These are phyloP conservation scores for Alternaria arborescens DNA, from an alignment of 2,329 filamentous ascomycete genomes.

Conservation along the genomic window DNA sequence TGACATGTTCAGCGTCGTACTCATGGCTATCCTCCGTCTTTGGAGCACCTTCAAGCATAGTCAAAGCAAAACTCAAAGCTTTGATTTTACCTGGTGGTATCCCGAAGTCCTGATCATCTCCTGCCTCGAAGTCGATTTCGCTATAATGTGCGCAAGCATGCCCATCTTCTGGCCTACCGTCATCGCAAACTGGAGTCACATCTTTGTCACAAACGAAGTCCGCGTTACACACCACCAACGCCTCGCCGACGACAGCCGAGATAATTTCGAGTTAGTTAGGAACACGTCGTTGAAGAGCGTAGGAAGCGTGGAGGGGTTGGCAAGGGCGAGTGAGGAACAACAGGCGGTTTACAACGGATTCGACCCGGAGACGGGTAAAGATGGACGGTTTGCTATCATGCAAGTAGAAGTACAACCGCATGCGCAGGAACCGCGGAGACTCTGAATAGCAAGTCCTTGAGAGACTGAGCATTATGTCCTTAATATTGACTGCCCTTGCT, in stretches of 20 bases:
- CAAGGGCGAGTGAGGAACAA: constrained; percentile 19
- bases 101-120: constrained; percentile 41
- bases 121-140: constrained; percentile 46
- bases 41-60: constrained; percentile 38
- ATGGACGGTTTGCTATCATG: constrained; percentile 4
- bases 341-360: constrained; percentile 22
- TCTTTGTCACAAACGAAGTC: constrained; percentile 48
- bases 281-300: constrained; percentile 31
- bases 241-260: constrained; percentile 11
- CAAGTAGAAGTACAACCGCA: constrained; percentile 17
- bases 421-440: constrained; percentile 5
- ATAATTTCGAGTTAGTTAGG: constrained; percentile 32
- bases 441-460: neutral
- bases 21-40: constrained; percentile 42
- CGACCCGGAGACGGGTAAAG: constrained; percentile 15
- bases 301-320: constrained; percentile 33
- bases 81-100: constrained; percentile 47
- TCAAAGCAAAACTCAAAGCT: constrained; percentile 13
- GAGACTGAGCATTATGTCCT: neutral
- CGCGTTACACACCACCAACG: constrained; percentile 38
- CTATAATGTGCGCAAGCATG: constrained; percentile 49
- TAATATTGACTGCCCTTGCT: neutral
- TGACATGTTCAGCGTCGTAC: constrained; percentile 32
- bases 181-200: constrained; percentile 37
- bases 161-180: constrained; percentile 51